Percentiles rank a stretch among this genome's conserved stretches.
Evolutionary conservation across 2,329 filamentous ascomycete species (phyloP).

Genomic region (Ophiostoma angusticollis): DNA sequence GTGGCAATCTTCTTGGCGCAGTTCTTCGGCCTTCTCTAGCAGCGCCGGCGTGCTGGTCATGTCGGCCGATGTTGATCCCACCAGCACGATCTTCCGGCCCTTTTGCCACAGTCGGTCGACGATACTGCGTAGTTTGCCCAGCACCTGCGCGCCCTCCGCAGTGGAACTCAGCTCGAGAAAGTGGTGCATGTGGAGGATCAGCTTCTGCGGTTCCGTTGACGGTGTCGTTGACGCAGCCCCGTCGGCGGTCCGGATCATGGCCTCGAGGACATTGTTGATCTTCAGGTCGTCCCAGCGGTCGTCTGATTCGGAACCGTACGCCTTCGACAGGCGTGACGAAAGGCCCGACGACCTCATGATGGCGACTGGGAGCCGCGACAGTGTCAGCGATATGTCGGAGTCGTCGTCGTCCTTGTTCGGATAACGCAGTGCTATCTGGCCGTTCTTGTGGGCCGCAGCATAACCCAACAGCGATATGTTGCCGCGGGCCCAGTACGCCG

Average conservation of each 20-base stretch:
- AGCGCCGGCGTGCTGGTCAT: conserved; percentile 28
- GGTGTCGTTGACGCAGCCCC: conserved; percentile 16
- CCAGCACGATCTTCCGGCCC: conserved; percentile 59
- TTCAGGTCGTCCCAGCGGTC: conserved; percentile 52
- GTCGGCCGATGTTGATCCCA: conserved; percentile 58
- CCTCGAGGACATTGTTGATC: conserved; percentile 42
- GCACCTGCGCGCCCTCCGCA: conserved; percentile 53
- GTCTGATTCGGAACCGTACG: conserved; percentile 21
- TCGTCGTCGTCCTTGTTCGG: conserved; percentile 27
- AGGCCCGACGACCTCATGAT: conserved; percentile 8
- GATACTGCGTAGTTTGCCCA: conserved; percentile 56
- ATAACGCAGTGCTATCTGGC: conserved; percentile 29
- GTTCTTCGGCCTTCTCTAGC: conserved; percentile 19
- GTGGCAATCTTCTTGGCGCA: conserved; percentile 21
- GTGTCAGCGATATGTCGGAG: conserved; percentile 17
- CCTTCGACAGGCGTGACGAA: conserved; percentile 13
- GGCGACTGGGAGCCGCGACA: conserved; percentile 11
- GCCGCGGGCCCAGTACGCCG: conserved; percentile 33
- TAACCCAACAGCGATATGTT: conserved; percentile 43
- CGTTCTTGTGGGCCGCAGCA: conserved; percentile 40
- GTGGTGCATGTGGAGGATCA: conserved; percentile 71
- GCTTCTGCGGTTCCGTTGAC: conserved; percentile 21
- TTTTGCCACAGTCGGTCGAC: conserved; percentile 59
- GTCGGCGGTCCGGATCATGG: conserved; percentile 38
- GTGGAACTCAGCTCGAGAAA: conserved; percentile 65